Evolutionary conservation across 352 stramenopile species (phyloP), one percentile per base, ranked within the genome.

Genomic region (Phytopythium kandeliae): DNA sequence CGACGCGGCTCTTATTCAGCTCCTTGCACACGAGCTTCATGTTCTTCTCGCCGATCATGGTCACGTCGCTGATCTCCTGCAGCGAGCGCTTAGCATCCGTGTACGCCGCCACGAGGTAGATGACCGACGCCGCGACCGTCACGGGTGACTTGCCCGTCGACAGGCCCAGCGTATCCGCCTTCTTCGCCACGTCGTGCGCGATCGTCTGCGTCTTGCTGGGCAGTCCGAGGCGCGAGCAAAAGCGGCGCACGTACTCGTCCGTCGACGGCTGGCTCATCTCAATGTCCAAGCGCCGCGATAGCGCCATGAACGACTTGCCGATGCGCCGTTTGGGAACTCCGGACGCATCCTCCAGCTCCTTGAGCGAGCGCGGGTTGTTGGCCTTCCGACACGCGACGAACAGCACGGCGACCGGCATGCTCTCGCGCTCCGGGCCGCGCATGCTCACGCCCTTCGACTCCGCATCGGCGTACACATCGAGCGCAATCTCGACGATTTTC

Each of bases 1-100:
- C 65, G 24, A 89, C 58, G 36, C 79, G 79, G 42, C 78, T 92
- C 72, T 92, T 88, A 69, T 89, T 89, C 17, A 92, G 64, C 57
- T 89, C 78, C 72, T 92, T 92, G 76, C 78, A 89, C 45, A 92
- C 81, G 43, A 75, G 63, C 60, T 92, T 92, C 66, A 92, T 78
- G 60, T 81, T 88, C 63, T 89, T 92, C 47, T 83, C 78, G 54
- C 65, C 74, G 46, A 92, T 87, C 67, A 86, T 87, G 38, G 81
- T 86, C 33, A 89, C 78, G 38, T 88, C 67, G 51, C 78, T 89
- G 58, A 92, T 89, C 46, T 92, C 81, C 58, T 92, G 73, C 19
- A 92, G 66, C 13, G 81, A 89, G 16, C 78, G 73, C 66, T 92
- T 92, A 40, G 69, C 66, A 48, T 92, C 74, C 13, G 81, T 92